Evolutionary conservation across 306 rosid species (phyloP), one percentile per base, ranked within the genome.

Genomic region (Carpinus viminea): DNA sequence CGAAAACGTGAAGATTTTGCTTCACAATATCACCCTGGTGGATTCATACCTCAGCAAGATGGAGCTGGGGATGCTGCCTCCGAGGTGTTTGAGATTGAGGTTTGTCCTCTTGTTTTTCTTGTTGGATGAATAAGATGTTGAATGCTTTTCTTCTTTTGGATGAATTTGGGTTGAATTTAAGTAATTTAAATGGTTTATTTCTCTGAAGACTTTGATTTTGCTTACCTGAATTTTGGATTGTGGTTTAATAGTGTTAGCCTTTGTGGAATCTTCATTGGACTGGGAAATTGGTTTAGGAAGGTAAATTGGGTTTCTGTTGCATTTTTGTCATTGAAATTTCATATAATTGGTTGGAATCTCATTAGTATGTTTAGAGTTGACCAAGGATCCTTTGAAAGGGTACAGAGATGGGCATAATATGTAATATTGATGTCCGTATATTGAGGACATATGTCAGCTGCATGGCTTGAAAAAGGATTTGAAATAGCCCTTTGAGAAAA

Each of bases 31-130:
- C 93, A 82, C 38, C 56, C 90, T 75, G 87, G 91, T 82, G 98
- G 96, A 61, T 91, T 86, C 86, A 81, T 93, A 72, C 99, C 99
- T 20, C 99, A 96, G 88, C 99, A 96, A 89, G 99, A 96, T 88
- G 99, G 99, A 81, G 94, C 98, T 72, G 96, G 94, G 80, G 99
- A 91, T 88, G 81, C 82, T 34, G 52, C 83, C 4, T 76, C 89
- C 38, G 84, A 81, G 64, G 72, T 69, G 81, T 91, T 93, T 82
- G 92, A 96, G 87, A 86, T 89, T 79, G 99, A 96, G 97, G 99
- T 91, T 68, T 72, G 54, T 50, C 41, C 45, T 59, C 62, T 11
- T 72, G 57, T 17, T 12, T 38, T 66, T 51, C 72, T 73, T 60
- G 20, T 52, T 46, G 46, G 16, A 15, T 10, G 6, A 41, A 18